A percentile compares a stretch with the other conserved stretches of the same genome.
These are phyloP conservation scores for Hymenoscyphus scutula DNA, from an alignment of 2,329 filamentous ascomycete species.

Conservation along the genomic window DNA sequence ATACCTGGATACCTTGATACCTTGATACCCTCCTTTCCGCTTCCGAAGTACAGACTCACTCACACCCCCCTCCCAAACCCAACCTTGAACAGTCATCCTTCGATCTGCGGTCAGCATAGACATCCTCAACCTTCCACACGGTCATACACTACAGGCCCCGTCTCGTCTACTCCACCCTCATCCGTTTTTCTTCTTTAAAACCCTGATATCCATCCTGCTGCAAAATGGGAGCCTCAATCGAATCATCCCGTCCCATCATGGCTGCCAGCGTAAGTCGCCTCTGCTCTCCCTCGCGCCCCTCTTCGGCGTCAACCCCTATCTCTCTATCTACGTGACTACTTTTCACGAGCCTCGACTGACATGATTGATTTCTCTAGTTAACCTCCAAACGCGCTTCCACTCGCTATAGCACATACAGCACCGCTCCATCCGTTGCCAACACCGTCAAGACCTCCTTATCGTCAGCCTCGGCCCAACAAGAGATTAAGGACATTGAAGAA, in stretches of 20 bases:
- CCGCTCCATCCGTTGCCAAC: constrained; percentile 45
- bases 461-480: constrained; percentile 35
- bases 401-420: constrained; percentile 52
- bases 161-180: not conserved
- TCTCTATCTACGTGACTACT: constrained; percentile 2
- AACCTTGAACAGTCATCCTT: not conserved
- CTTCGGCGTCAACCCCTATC: not conserved
- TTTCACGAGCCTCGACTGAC: constrained; percentile 18
- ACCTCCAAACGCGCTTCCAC: constrained; percentile 49
- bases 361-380: constrained; percentile 33
- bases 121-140: not conserved
- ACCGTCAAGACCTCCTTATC: constrained; percentile 34
- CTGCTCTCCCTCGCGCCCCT: not conserved
- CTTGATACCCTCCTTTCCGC: not conserved
- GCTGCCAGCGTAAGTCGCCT: constrained; percentile 46
- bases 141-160: not conserved
- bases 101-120: constrained; percentile 5
- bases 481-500: constrained; percentile 62
- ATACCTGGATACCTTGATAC: not conserved
- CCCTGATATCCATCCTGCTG: constrained; percentile 1
- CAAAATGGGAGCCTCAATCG: constrained; percentile 45
- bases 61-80: no score
- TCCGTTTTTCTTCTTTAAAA: constrained; percentile 7
- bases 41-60: no score
- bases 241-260: constrained; percentile 56